A percentile compares a stretch with the other conserved stretches of the same genome.
Conservation (phyloP, 345 rosid species). For the Clausena lansium region DNA sequence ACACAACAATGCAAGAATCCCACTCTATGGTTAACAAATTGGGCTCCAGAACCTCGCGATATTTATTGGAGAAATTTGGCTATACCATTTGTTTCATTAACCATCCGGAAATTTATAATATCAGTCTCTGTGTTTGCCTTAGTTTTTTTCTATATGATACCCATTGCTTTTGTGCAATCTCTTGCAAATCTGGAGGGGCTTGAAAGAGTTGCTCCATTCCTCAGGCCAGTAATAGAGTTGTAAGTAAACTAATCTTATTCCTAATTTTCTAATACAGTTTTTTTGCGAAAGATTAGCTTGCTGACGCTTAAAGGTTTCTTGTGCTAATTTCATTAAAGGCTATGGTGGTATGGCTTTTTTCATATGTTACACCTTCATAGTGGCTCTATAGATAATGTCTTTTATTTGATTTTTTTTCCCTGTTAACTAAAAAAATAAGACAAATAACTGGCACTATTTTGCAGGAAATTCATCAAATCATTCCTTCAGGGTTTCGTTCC, state of each 20-base stretch:
- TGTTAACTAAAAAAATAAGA: not conserved
- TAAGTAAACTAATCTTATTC: conserved; percentile 40
- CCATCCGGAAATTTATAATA: conserved; percentile 70
- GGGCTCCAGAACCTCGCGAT: conserved; percentile 99
- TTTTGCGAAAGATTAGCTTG: not conserved
- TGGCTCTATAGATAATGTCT: not conserved
- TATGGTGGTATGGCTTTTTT: not conserved
- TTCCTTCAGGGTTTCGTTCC: conserved; percentile 98
- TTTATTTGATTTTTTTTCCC: not conserved
- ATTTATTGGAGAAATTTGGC: conserved; percentile 91
- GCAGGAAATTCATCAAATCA: conserved; percentile 89
- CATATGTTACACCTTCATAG: not conserved
- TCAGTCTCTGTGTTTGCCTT: conserved; percentile 70
- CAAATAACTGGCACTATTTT: not conserved
- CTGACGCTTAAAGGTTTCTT: not conserved
- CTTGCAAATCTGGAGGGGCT: conserved; percentile 97
- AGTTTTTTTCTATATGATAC: conserved; percentile 98
- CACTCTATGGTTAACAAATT: conserved; percentile 80
- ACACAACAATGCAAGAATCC: conserved; percentile 96
- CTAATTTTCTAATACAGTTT: not conserved
- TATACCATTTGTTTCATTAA: conserved; percentile 86
- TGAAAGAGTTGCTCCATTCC: conserved; percentile 87
- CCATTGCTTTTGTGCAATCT: conserved; percentile 96
- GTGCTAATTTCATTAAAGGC: not conserved
- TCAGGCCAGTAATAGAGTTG: conserved; percentile 88